These are phyloP conservation scores for Carallia pectinifolia DNA, from an alignment of 345 rosid genomes.

Conservation along the genomic window DNA sequence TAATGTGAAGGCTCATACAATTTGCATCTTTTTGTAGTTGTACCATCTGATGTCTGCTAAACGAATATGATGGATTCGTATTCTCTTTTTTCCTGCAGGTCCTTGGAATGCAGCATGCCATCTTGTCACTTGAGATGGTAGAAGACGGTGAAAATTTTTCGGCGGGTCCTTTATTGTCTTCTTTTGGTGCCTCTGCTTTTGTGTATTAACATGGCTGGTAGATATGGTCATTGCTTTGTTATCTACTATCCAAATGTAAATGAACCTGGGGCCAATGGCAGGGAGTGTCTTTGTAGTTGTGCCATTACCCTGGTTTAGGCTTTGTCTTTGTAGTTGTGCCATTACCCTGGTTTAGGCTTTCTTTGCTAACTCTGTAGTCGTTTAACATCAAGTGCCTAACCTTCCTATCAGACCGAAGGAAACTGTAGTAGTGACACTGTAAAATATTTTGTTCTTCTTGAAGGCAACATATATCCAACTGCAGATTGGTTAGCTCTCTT, in stretches of 20 bases:
- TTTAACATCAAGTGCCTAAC: conserved; percentile 35
- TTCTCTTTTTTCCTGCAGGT: conserved; percentile 39
- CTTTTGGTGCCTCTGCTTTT: conserved; percentile 19
- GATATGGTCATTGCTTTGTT: conserved; percentile 30
- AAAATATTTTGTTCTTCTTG: conserved; percentile 9
- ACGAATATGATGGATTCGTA: neutral
- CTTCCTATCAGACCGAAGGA: conserved; percentile 25
- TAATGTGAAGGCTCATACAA: no score
- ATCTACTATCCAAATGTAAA: conserved; percentile 42
- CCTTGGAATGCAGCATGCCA: conserved; percentile 25
- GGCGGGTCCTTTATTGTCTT: conserved; percentile 19
- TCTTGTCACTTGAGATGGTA: conserved; percentile 34
- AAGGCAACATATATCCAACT: neutral
- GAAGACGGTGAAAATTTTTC: conserved; percentile 40
- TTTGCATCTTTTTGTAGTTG: no score
- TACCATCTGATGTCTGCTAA: neutral
- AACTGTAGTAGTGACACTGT: conserved; percentile 32
- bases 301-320: conserved; percentile 40
- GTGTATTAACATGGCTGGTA: conserved; percentile 50
- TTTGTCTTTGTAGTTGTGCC: conserved; percentile 17
- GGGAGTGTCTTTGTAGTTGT: conserved; percentile 46
- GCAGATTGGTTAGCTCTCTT: neutral
- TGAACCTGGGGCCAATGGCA: conserved; percentile 40
- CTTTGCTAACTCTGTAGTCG: conserved; percentile 23
- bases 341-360: conserved; percentile 39